A percentile compares a stretch with the other conserved stretches of the same genome.
phyloP scores from a whole-genome alignment of 768 basidiomycete species.

The Termitomyces sp. region DNA sequence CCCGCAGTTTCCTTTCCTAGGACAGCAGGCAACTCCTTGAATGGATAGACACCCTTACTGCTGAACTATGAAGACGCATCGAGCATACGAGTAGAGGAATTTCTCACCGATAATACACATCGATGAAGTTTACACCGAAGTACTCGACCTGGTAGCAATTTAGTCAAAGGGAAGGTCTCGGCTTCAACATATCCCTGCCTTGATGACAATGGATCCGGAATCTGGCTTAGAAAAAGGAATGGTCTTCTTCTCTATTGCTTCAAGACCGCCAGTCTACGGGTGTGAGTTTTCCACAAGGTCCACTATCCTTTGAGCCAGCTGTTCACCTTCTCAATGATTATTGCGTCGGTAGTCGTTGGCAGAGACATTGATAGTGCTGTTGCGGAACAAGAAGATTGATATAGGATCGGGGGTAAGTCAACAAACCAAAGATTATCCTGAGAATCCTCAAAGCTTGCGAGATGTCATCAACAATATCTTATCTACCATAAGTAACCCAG shows the following conservation, averaged over 20 bases:
- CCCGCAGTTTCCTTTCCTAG: constrained; percentile 82
- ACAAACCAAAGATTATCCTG: constrained; percentile 10
- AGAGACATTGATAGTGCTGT: constrained; percentile 38
- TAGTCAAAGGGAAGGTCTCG: neutral
- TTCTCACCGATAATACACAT: constrained; percentile 69
- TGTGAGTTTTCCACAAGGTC: neutral
- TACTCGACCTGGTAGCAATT: constrained; percentile 53
- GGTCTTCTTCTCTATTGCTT: constrained; percentile 65
- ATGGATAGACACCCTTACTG: constrained; percentile 63
- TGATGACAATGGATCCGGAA: constrained; percentile 54
- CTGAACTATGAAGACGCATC: neutral
- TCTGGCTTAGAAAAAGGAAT: constrained; percentile 64
- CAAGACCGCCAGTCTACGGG: constrained; percentile 59
- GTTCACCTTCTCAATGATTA: constrained; percentile 51
- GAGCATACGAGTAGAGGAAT: neutral
- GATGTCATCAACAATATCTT: neutral
- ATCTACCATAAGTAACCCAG: neutral
- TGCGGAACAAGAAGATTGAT: constrained; percentile 20
- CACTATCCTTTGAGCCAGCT: neutral
- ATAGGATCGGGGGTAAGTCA: constrained; percentile 4
- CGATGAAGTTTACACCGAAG: constrained; percentile 83
- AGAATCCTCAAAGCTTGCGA: constrained; percentile 1
- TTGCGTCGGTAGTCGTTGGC: constrained; percentile 62
- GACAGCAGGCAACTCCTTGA: constrained; percentile 52
- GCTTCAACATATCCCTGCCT: constrained; percentile 19